phyloP scores from a whole-genome alignment of 495 filamentous ascomycete genomes.

The Neurospora cerealis region DNA sequence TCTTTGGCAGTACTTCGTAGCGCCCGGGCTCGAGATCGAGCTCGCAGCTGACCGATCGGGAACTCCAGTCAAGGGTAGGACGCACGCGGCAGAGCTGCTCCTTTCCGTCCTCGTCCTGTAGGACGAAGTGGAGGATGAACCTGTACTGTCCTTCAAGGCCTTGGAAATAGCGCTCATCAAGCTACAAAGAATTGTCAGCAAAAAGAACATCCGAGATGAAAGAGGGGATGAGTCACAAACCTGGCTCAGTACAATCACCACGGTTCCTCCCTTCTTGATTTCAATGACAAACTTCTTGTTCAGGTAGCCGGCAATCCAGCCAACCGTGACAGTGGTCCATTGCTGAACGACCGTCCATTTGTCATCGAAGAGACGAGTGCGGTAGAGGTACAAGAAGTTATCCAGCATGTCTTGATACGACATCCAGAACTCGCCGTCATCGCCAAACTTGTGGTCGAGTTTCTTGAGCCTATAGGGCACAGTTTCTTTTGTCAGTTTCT shows the following conservation, averaged over 20 bases:
- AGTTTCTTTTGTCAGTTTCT: neutral
- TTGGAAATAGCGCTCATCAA: slow-evolving; percentile 63
- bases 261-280: slow-evolving; percentile 47
- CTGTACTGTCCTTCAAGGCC: slow-evolving; percentile 60
- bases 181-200: slow-evolving; percentile 4
- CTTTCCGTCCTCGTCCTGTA: slow-evolving; percentile 57
- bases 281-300: slow-evolving; percentile 61
- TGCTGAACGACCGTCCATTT: slow-evolving; percentile 58
- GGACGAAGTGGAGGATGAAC: slow-evolving; percentile 59
- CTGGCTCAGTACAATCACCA: slow-evolving; percentile 62
- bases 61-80: slow-evolving; percentile 45
- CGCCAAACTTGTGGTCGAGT: slow-evolving; percentile 61
- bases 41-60: slow-evolving; percentile 61
- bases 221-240: neutral
- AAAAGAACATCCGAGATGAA: neutral
- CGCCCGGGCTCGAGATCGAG: slow-evolving; percentile 59
- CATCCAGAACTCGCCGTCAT: slow-evolving; percentile 53
- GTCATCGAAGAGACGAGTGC: slow-evolving; percentile 62
- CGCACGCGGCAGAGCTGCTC: slow-evolving; percentile 63
- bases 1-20: slow-evolving; percentile 63
- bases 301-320: slow-evolving; percentile 66
- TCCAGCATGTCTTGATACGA: slow-evolving; percentile 49
- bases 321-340: slow-evolving; percentile 61
- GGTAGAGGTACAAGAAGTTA: slow-evolving; percentile 59
- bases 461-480: slow-evolving; percentile 41